phyloP scores from a whole-genome alignment of 1,139 yeast genomes.

The Taphrina wiesneri region DNA sequence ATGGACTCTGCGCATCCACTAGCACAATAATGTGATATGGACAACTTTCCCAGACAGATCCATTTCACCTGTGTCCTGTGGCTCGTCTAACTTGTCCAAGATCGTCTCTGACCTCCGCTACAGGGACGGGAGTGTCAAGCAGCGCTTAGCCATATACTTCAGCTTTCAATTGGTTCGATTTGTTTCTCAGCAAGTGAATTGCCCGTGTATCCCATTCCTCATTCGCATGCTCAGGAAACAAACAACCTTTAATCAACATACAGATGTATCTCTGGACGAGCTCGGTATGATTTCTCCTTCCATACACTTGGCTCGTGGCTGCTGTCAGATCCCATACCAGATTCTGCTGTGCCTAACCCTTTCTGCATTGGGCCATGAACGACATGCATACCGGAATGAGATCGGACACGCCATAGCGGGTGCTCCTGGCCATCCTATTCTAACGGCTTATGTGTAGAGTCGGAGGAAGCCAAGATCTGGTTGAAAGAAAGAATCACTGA shows the following conservation, averaged over 20 bases:
- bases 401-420: background rate
- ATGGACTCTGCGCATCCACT: too few relatives aligned
- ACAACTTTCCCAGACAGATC: background rate
- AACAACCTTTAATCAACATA: constrained; percentile 8
- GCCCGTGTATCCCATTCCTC: background rate
- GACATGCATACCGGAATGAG: background rate
- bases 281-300: background rate
- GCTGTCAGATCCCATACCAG: background rate
- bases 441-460: background rate
- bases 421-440: background rate
- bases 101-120: background rate
- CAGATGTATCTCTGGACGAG: constrained; percentile 2
- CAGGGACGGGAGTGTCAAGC: background rate
- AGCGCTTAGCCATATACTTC: background rate
- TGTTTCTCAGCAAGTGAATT: background rate
- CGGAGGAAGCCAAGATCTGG: constrained; percentile 24
- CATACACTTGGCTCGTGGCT: background rate
- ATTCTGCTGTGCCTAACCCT: background rate
- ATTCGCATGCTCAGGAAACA: constrained; percentile 2
- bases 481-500: background rate
- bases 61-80: background rate
- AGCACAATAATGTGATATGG: background rate
- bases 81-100: background rate
- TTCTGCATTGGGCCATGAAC: background rate
- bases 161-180: background rate